Evolutionary conservation across 768 basidiomycete species (phyloP).

Genomic region (Tulasnella sp.): DNA sequence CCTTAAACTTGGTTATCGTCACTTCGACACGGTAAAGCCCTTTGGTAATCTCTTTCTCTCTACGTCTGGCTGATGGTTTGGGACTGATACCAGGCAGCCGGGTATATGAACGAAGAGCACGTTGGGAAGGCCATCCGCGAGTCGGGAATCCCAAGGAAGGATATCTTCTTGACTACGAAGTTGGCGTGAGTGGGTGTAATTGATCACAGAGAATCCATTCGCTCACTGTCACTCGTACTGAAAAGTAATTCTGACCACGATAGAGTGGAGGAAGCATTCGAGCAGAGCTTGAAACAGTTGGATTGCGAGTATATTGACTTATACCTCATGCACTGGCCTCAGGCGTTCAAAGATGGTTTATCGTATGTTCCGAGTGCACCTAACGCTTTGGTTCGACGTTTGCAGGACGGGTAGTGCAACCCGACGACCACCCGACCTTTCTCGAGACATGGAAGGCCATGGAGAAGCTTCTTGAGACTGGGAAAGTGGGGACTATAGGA

Average conservation of each 20-base stretch:
- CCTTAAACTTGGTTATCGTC: constrained; percentile 62
- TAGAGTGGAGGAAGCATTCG: constrained; percentile 31
- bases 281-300: constrained; percentile 32
- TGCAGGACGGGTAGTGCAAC: neutral
- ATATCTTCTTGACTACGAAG: constrained; percentile 25
- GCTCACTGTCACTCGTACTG: too few relatives aligned
- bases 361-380: neutral
- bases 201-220: too few relatives aligned
- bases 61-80: too few relatives aligned
- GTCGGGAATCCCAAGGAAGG: constrained; percentile 19
- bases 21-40: constrained; percentile 77
- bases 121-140: constrained; percentile 37
- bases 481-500: constrained; percentile 28
- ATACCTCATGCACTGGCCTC: constrained; percentile 34
- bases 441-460: constrained; percentile 77
- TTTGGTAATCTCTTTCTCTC: too few relatives aligned
- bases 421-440: constrained; percentile 30
- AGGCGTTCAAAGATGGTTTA: constrained; percentile 12
- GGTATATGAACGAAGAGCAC: constrained; percentile 31
- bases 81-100: neutral
- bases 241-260: constrained; percentile 26
- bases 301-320: constrained; percentile 40
- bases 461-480: constrained; percentile 51
- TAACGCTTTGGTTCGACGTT: neutral
- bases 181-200: constrained; percentile 14